A percentile compares a stretch with the other conserved stretches of the same genome.
These are phyloP conservation scores for Cystobasidium sp. DNA, from an alignment of 1,284 basidiomycete species.

Conservation along the genomic window DNA sequence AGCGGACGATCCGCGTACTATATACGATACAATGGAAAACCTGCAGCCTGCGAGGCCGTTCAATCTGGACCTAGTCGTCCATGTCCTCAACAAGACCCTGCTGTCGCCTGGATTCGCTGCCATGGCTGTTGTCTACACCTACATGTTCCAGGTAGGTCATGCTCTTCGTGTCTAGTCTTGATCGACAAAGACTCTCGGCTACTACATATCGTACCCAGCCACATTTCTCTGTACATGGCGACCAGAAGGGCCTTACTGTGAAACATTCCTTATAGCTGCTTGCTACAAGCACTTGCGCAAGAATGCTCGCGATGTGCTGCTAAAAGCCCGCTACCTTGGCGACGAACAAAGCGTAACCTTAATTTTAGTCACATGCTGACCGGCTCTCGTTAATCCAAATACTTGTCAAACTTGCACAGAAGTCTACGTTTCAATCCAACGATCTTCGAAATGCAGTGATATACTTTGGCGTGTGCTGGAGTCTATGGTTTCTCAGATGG, in stretches of 20 bases:
- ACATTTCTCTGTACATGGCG: background rate
- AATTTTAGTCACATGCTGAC: no score
- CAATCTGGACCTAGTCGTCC: constrained; percentile 2
- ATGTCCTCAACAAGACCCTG: background rate
- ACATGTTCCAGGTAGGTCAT: constrained; percentile 17
- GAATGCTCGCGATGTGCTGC: no score
- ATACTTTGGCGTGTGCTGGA: constrained; percentile 35
- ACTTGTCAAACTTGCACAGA: background rate
- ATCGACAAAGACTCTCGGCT: background rate
- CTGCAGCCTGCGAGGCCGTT: constrained; percentile 15
- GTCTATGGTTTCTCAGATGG: constrained; percentile 28
- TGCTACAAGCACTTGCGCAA: no score
- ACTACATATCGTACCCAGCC: background rate
- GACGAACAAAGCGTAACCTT: no score
- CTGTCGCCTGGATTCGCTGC: constrained; percentile 6
- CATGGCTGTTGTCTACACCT: constrained; percentile 5
- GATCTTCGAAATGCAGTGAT: background rate
- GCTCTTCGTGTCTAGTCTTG: background rate
- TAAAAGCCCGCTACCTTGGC: no score
- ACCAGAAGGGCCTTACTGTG: background rate
- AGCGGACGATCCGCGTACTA: background rate
- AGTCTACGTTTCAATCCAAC: constrained; percentile 2
- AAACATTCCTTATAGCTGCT: no score
- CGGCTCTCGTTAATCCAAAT: background rate
- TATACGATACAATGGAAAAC: background rate